Evolutionary conservation across 192 early-diverging fungal species (phyloP), one percentile per base, ranked within the genome.

Genomic region (Phlyctochytrium arcticum): DNA sequence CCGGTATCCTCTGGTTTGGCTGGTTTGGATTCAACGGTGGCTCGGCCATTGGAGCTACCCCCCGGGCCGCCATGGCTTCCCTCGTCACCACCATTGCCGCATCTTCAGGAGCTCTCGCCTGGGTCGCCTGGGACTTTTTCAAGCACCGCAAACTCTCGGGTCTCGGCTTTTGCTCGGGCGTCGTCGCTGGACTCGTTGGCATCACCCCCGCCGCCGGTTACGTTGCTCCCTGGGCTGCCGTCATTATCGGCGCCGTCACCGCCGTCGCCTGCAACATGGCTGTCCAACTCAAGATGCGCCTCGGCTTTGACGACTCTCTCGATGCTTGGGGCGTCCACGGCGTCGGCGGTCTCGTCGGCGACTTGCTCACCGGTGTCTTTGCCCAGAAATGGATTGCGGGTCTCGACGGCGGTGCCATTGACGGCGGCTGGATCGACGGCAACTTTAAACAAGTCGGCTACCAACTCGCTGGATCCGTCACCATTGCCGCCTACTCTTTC

Each of bases 1-100:
- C 90, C 26, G 82, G 85, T 35, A 81, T 98, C 44, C 80, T 98
- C 48, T 95, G 93, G 92, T 93, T 94, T 54, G 93, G 95, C 48
- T 97, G 95, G 95, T 90, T 92, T 65, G 93, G 92, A 0, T 98
- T 98, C 81, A 96, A 98, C 75, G 94, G 87, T 51, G 96, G 94
- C 37, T 89, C 88, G 33, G 89, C 87, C 10, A 74, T 90, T 31
- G 80, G 83, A 2, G 88, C 89, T 30, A 94, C 90, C 57, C 63
- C 89, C 30, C 88, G 96, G 54, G 92, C 93, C 36, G 91, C 83
- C 31, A 88, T 92, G 86, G 93, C 94, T 23, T 85, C 80, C 34
- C 69, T 89, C 23, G 89, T 89, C 46, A 96, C 93, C 19, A 92
- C 96, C 71, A 62, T 97, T 35, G 86, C 93, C 50, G 89, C 92